These are phyloP conservation scores for Erysiphe pulchra DNA, from an alignment of 2,329 filamentous ascomycete genomes.

Conservation along the genomic window DNA sequence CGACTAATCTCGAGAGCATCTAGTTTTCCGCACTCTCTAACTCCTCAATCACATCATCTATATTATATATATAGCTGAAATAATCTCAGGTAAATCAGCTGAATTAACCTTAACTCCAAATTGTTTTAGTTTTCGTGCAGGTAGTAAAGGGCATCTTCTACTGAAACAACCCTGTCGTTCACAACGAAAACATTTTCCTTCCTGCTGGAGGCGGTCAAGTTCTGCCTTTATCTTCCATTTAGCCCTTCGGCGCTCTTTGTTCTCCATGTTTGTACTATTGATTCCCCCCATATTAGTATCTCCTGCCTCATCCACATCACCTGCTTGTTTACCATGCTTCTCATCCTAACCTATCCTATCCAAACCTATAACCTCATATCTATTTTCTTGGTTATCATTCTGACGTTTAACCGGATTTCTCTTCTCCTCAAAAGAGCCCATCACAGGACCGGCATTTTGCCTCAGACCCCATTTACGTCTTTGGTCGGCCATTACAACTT, in stretches of 20 bases:
- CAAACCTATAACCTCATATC: too few species aligned
- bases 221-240: constrained; percentile 3
- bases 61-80: not conserved
- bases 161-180: not conserved
- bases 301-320: too few species aligned
- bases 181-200: not conserved
- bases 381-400: too few species aligned
- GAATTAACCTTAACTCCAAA: not conserved
- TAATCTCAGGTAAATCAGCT: not conserved
- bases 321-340: too few species aligned
- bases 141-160: not conserved
- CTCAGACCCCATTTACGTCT: not conserved
- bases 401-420: too few species aligned
- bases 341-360: too few species aligned
- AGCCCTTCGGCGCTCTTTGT: not conserved
- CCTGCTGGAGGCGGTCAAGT: not conserved
- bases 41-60: not conserved
- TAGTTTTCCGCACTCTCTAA: too few species aligned
- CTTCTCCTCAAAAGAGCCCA: too few species aligned
- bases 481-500: too few species aligned
- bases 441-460: too few species aligned
- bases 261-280: too few species aligned
- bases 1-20: not conserved
- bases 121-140: not conserved
- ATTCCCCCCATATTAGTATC: too few species aligned